Base-by-base conservation (phyloP, 208 protist genomes). In the Angomonas ambiguus region DNA sequence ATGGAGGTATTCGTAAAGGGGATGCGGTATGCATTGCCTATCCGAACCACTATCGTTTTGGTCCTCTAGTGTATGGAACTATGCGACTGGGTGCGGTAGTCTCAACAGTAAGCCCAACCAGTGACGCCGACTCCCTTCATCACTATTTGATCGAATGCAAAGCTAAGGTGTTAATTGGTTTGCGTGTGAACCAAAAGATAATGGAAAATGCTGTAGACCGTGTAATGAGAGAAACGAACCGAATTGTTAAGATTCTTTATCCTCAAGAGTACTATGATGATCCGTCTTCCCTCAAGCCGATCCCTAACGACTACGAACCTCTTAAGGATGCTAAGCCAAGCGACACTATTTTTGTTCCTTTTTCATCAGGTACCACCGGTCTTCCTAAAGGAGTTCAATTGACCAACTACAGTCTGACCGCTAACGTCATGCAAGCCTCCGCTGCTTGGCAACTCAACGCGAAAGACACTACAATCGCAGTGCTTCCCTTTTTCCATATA, bases 401-500 rank as follows among this genome's bases (percentile, higher is more conserved):
- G n/a, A 68, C 71, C 3, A 65, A 73, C 35, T 53, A 69, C 8
- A 74, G 67, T 11, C 28, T 76, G 11, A 65, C 77, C 31, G 32
- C 70, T 3, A 74, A 76, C 59, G 49, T 81, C 8, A 45, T 45
- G 8, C 38, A 45, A 16, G 8, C 11, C 38, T n/a, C 10, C 49
- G 16, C 49, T 20, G 8, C 49, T 5, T 56, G n/a, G 13, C 25
- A 11, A 20, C 25, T 27, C 25, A 8, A 18, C 25, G 27, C 24
- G 16, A 22, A 11, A 22, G 5, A 30, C 6, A 24, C 18, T 5
- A 28, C 25, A 28, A 5, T 56, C 25, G 16, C n/a, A 8, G 27
- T 56, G 16, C n/a, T 56, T 22, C n/a, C 13, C 24, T 56, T 56
- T 27, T 96, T 85, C 35, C 91, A 96, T 68, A 92, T 95, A 66